Conservation (phyloP, 169 alveolate species). For the Plasmodium berghei region DNA sequence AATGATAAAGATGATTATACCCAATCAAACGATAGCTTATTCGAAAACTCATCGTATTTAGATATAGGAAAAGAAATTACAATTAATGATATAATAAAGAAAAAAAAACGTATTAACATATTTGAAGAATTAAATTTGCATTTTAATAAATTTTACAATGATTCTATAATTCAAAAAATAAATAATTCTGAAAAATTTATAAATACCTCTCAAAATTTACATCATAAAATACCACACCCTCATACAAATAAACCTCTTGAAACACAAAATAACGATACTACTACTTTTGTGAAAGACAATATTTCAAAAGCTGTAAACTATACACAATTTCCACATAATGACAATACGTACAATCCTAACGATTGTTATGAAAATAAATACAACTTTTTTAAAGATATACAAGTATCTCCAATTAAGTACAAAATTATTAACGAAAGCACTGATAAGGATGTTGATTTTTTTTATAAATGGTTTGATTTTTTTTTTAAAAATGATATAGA, state of each 20-base stretch:
- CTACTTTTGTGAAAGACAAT: background rate
- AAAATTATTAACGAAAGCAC: slow-evolving; percentile 52
- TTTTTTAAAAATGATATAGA: slow-evolving; percentile 19
- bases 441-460: slow-evolving; percentile 22
- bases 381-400: slow-evolving; percentile 33
- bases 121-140: slow-evolving; percentile 23
- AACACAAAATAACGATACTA: background rate
- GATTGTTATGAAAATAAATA: background rate
- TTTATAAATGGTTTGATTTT: slow-evolving; percentile 72
- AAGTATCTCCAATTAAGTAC: slow-evolving; percentile 55
- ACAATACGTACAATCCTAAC: background rate
- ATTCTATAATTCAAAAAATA: slow-evolving; percentile 25
- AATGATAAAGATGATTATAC: background rate
- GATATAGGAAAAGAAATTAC: slow-evolving; percentile 32
- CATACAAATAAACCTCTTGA: too few species aligned
- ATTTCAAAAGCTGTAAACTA: too few species aligned
- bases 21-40: slow-evolving; percentile 9
- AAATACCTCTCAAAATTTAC: background rate
- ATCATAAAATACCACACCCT: too few species aligned
- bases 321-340: background rate
- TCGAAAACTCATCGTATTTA: slow-evolving; percentile 17
- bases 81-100: slow-evolving; percentile 17
- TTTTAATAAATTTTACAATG: slow-evolving; percentile 40
- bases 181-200: slow-evolving; percentile 10
- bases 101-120: slow-evolving; percentile 28